Base-by-base conservation (phyloP, 805 yeast genomes). In the Debaryomyces tyrocola region DNA sequence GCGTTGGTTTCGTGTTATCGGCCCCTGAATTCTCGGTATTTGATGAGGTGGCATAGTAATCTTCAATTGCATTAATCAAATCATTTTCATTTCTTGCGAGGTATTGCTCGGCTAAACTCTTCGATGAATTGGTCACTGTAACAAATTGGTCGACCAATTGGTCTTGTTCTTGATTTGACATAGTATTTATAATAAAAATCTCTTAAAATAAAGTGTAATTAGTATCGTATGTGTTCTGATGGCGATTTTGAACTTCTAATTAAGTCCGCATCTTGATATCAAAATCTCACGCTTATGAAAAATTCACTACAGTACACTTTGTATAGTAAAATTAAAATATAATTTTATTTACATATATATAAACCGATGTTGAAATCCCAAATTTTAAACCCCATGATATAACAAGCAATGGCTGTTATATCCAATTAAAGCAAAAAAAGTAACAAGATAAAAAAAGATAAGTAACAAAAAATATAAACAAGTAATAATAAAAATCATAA, bases 291-390 rank as follows among this genome's bases (percentile, higher is more conserved):
- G 10, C 7, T 24, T 24, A 6, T 24, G 27, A 28, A 24, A 17
- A 24, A 9, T 40, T n/a, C 39, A 29, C 18, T 14, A 21, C 24
- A 18, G 20, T 34, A 10, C 3, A 8, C 33, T 11, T 11, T 36
- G 10, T 37, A 27, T 15, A 35, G 37, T 14, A 41, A 41, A 42
- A n/a, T 8, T 36, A 29, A 27, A 28, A 37, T 40, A 44, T 39
- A 42, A 39, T 37, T 48, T 42, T 54, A 49, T 31, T 31, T 31
- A 31, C 34, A 6, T 31, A 31, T 31, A 53, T 57, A 56, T 56
- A 55, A 63, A 68, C 77, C 75, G 77, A 73, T 73, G 77, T 73
- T 73, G 77, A 73, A 70, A 71, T 72, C 77, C 77, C 76, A 65
- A 56, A 56, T 59, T 66, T 64, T 58, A 59, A 65, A 65, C 74